phyloP scores from a whole-genome alignment of 1,139 yeast genomes.

The Candida pseudoviswanathii region DNA sequence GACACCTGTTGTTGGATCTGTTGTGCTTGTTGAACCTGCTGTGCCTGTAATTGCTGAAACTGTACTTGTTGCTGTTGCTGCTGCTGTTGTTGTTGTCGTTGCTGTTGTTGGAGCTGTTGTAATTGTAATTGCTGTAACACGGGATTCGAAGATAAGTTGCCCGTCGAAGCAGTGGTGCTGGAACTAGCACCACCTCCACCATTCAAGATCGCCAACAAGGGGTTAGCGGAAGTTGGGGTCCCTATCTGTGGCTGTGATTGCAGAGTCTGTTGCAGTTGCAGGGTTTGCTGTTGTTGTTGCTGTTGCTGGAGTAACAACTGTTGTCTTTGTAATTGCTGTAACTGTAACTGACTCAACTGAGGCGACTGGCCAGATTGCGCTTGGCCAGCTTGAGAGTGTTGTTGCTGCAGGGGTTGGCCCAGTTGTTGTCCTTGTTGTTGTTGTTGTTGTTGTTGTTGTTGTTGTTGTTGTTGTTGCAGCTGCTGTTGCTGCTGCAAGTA shows the following conservation, averaged over 20 bases:
- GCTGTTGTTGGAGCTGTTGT: conserved; percentile 26
- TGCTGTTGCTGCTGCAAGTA: conserved; percentile 29
- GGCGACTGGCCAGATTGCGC: conserved; percentile 31
- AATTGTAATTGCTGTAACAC: conserved; percentile 36
- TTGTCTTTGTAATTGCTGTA: conserved; percentile 45
- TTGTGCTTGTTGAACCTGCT: conserved; percentile 18
- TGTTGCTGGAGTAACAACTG: conserved; percentile 40
- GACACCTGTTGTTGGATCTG: conserved; percentile 16
- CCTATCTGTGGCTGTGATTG: conserved; percentile 28
- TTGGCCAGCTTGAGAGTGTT: conserved; percentile 19
- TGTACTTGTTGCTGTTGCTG: conserved; percentile 25
- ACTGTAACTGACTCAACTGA: conserved; percentile 40
- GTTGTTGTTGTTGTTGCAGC: conserved; percentile 22
- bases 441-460: conserved; percentile 35
- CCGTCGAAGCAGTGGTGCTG: conserved; percentile 4
- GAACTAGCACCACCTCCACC: conserved; percentile 32
- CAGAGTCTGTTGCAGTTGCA: conserved; percentile 22
- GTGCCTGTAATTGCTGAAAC: conserved; percentile 21
- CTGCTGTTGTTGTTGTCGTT: conserved; percentile 14
- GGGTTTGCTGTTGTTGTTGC: conserved; percentile 34
- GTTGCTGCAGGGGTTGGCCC: conserved; percentile 32
- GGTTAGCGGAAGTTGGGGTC: conserved; percentile 27
- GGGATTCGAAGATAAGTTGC: conserved; percentile 22
- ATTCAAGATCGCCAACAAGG: conserved; percentile 40
- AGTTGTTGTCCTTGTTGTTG: conserved; percentile 43